Conservation (phyloP, 306 rosid species). For the Ziziphus jujuba region DNA sequence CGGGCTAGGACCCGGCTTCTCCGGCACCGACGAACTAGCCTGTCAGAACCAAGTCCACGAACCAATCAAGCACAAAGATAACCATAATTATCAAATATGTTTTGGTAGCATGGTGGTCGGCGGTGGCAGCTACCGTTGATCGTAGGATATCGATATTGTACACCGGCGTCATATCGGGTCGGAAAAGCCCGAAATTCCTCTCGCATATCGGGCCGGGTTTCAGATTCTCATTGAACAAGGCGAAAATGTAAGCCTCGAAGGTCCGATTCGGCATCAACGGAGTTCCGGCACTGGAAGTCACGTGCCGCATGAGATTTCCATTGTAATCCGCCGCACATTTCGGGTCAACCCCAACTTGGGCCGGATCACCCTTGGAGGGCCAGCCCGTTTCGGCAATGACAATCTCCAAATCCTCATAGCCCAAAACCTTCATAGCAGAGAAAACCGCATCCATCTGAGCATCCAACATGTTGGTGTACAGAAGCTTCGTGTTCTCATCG, state of each 20-base stretch:
- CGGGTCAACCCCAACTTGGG: constrained; percentile 51
- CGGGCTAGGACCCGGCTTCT: neutral
- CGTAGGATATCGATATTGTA: constrained; percentile 52
- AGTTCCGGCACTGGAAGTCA: constrained; percentile 54
- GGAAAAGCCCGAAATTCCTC: constrained; percentile 68
- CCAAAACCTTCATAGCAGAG: constrained; percentile 54
- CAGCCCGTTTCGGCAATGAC: constrained; percentile 75
- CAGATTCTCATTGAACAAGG: constrained; percentile 65
- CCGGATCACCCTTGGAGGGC: constrained; percentile 49
- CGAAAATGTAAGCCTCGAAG: constrained; percentile 68
- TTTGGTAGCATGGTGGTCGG: constrained; percentile 22
- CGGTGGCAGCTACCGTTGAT: constrained; percentile 39
- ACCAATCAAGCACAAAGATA: constrained; percentile 39
- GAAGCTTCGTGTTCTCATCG: constrained; percentile 43
- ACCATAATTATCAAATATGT: constrained; percentile 23
- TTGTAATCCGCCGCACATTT: constrained; percentile 53
- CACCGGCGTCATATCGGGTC: constrained; percentile 54
- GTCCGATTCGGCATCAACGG: constrained; percentile 78
- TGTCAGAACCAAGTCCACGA: constrained; percentile 45
- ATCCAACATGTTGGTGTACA: constrained; percentile 72
- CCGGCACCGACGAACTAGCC: constrained; percentile 28
- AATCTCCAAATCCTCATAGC: constrained; percentile 61
- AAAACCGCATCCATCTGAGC: constrained; percentile 74
- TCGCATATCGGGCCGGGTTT: constrained; percentile 69
- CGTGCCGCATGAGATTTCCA: constrained; percentile 53